These are phyloP conservation scores for Jatropha multifida DNA, from an alignment of 441 rosid genomes.

Conservation along the genomic window DNA sequence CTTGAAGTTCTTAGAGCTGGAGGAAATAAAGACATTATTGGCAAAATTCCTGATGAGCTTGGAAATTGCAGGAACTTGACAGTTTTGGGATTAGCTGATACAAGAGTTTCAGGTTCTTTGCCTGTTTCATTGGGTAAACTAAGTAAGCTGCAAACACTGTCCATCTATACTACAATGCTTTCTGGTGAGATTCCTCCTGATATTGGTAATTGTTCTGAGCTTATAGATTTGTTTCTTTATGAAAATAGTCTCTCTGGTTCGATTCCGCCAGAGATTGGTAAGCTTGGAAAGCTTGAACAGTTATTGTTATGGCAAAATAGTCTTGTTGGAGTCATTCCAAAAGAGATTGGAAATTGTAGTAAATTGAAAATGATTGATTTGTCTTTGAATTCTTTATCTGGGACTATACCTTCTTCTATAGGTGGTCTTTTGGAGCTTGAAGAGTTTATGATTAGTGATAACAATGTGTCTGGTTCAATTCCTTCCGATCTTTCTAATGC, in stretches of 20 bases:
- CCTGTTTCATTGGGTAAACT: slow-evolving; percentile 79
- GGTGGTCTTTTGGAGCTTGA: slow-evolving; percentile 63
- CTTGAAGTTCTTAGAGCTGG: slow-evolving; percentile 81
- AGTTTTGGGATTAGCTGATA: slow-evolving; percentile 80
- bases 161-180: slow-evolving; percentile 74
- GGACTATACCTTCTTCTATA: slow-evolving; percentile 61
- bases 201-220: slow-evolving; percentile 84
- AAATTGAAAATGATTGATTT: slow-evolving; percentile 70
- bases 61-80: slow-evolving; percentile 77
- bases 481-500: slow-evolving; percentile 67
- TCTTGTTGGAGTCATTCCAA: slow-evolving; percentile 80
- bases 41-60: slow-evolving; percentile 71
- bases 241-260: slow-evolving; percentile 85
- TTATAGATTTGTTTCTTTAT: slow-evolving; percentile 72
- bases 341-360: slow-evolving; percentile 78
- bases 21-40: slow-evolving; percentile 78
- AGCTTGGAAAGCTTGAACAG: slow-evolving; percentile 67
- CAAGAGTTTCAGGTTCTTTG: slow-evolving; percentile 63
- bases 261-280: slow-evolving; percentile 72
- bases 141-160: slow-evolving; percentile 65
- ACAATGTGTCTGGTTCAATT: slow-evolving; percentile 82
- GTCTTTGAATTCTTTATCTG: slow-evolving; percentile 79
- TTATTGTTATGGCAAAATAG: slow-evolving; percentile 81
- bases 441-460: slow-evolving; percentile 91
- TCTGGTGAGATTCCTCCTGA: slow-evolving; percentile 87